Percentiles rank a stretch among this genome's conserved stretches.
Evolutionary conservation across 1,139 yeast species (phyloP).

Genomic region (Sugiyamaella sp.): DNA sequence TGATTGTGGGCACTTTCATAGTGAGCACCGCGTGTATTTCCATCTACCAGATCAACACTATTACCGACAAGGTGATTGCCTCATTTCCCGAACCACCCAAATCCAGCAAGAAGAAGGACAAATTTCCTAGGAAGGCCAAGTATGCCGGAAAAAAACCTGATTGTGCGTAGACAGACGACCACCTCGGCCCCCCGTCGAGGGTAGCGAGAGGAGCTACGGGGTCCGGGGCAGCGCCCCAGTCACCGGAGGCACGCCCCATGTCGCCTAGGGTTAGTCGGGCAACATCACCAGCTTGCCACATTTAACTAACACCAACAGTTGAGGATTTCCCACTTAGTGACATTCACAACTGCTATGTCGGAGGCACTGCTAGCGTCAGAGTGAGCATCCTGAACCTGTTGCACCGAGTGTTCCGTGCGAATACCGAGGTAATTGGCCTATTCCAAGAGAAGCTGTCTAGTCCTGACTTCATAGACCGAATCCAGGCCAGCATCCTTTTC

Average conservation of each 20-base stretch:
- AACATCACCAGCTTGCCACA: no score
- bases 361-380: conserved; percentile 27
- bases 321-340: conserved; percentile 27
- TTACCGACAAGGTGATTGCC: neutral
- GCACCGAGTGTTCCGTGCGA: conserved; percentile 22
- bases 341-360: conserved; percentile 27
- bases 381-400: conserved; percentile 22
- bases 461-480: conserved; percentile 19
- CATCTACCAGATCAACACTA: neutral
- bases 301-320: conserved; percentile 4
- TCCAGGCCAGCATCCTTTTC: conserved; percentile 21
- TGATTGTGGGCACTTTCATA: neutral
- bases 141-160: no score
- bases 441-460: conserved; percentile 22
- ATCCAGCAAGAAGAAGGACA: no score
- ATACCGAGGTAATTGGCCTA: conserved; percentile 22
- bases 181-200: neutral
- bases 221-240: conserved; percentile 1
- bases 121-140: no score
- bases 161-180: no score
- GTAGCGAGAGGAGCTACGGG: conserved; percentile 2
- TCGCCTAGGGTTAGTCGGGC: no score
- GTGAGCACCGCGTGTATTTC: neutral
- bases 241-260: conserved; percentile 2
- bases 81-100: neutral